Evolutionary conservation across 2,329 filamentous ascomycete species (phyloP).

Genomic region (Raffaelea deltoideospora): DNA sequence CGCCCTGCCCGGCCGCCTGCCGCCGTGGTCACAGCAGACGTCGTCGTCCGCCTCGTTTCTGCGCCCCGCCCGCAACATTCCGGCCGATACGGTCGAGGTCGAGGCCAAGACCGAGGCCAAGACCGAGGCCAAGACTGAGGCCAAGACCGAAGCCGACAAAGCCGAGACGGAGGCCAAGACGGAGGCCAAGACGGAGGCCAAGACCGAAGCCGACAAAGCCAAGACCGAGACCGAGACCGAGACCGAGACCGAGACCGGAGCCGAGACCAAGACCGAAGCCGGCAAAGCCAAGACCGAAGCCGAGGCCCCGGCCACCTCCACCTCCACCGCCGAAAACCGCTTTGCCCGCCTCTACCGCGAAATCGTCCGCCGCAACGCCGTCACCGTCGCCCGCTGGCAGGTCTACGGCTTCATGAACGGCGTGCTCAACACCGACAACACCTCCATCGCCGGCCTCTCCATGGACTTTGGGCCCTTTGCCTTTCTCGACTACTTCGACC

Average conservation of each 20-base stretch:
- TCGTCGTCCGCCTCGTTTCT: not conserved
- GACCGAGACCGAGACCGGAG: too few relatives aligned
- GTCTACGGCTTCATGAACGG: slow-evolving; percentile 99
- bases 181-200: too few relatives aligned
- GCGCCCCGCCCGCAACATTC: slow-evolving; percentile 12
- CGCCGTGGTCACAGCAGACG: not conserved
- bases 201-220: too few relatives aligned
- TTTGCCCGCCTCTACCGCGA: slow-evolving; percentile 80
- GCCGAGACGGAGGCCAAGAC: too few relatives aligned
- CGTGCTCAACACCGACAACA: slow-evolving; percentile 96
- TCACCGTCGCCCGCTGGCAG: slow-evolving; percentile 86
- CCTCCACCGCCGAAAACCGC: slow-evolving; percentile 60
- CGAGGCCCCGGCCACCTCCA: slow-evolving; percentile 23
- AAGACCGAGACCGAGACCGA: too few relatives aligned
- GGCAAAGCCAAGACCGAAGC: not conserved
- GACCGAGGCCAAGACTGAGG: too few relatives aligned
- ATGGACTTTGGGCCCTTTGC: slow-evolving; percentile 96
- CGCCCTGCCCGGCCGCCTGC: slow-evolving; percentile 46
- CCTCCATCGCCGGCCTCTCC: slow-evolving; percentile 73
- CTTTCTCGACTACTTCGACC: slow-evolving; percentile 95
- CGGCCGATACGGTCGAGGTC: slow-evolving; percentile 1
- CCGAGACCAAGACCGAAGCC: not conserved
- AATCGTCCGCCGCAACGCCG: slow-evolving; percentile 70
- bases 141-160: too few relatives aligned
- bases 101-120: too few relatives aligned